Evolutionary conservation across 2,329 filamentous ascomycete genomes (phyloP), one percentile per base, ranked within the genome.

Genomic region (Sordariomycetes sp.): DNA sequence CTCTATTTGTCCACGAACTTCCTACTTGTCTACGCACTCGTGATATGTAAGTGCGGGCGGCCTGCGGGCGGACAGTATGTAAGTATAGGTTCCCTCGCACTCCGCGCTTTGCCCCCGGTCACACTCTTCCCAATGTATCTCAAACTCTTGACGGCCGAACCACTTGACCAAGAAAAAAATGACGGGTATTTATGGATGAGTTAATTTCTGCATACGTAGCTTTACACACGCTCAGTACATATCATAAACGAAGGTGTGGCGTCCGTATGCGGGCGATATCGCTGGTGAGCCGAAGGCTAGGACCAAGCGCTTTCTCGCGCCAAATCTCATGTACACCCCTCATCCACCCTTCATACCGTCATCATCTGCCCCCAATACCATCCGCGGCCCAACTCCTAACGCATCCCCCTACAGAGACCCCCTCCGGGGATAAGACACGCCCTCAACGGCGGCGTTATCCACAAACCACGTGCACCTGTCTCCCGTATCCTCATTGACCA

Each of bases 391-490:
- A 46, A 46, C 3, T 7, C 14, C 40, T 46, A 16, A 14, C 40
- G 35, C 35, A 46, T 18, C 22, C 46, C 32, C 28, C 64, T 64
- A 81, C 67, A 83, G 69, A 66, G 81, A 82, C 22, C 88, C 86
- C 64, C 88, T 85, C 68, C 88, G 81, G 25, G 92, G 90, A 69
- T 90, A 97, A 61, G 79, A 77, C 14, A 99, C 89, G 4, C 90
- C 91, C 67, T 96, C 87, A 14, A 95, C 85, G 53, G 94, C 93
- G 4, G 88, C 78, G 67, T 85, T 80, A 70, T 97, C 94, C 51
- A 92, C 90, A 70, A 99, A 97, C 94, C 94, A 99, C 74, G 86
- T 94, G 68, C 91, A 90, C 66, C 90, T 87, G 63, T 96, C 91
- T 52, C 89, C 90, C 3, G 83, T 87, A 50, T 82, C 84, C 65